These are phyloP conservation scores for Alternaria triticina DNA, from an alignment of 2,329 filamentous ascomycete genomes.

Conservation along the genomic window DNA sequence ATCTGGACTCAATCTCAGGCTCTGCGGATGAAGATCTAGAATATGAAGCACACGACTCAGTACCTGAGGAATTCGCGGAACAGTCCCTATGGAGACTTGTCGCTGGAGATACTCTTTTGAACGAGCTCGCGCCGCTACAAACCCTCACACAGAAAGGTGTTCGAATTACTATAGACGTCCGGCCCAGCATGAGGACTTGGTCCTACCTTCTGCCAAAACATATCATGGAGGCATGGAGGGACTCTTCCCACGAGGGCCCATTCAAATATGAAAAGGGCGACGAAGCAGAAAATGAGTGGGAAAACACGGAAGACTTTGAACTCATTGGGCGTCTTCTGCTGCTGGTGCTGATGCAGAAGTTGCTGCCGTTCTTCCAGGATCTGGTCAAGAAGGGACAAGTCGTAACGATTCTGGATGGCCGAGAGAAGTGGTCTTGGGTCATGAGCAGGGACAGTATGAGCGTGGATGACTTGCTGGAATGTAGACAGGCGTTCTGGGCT, in stretches of 20 bases:
- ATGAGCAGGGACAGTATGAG: background rate
- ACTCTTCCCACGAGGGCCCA: background rate
- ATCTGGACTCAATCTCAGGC: background rate
- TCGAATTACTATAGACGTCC: background rate
- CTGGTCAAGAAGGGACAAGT: background rate
- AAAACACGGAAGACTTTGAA: background rate
- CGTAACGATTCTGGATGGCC: background rate
- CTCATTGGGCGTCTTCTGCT: background rate
- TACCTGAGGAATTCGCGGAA: background rate
- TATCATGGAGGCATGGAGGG: background rate
- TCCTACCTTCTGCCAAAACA: background rate
- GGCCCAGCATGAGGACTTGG: background rate
- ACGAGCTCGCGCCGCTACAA: background rate
- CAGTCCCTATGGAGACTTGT: background rate
- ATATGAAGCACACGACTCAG: background rate
- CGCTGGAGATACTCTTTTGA: background rate
- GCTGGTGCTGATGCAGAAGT: background rate
- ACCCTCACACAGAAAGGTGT: background rate
- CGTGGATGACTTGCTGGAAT: background rate
- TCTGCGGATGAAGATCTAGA: background rate
- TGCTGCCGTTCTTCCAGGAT: background rate
- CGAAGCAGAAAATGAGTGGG: background rate
- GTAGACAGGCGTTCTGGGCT: background rate
- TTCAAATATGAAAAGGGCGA: background rate
- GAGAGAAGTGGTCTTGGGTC: background rate